Evolutionary conservation across 371 early-diverging fungal genomes (phyloP).

Genomic region (Haplosporangium sp.): DNA sequence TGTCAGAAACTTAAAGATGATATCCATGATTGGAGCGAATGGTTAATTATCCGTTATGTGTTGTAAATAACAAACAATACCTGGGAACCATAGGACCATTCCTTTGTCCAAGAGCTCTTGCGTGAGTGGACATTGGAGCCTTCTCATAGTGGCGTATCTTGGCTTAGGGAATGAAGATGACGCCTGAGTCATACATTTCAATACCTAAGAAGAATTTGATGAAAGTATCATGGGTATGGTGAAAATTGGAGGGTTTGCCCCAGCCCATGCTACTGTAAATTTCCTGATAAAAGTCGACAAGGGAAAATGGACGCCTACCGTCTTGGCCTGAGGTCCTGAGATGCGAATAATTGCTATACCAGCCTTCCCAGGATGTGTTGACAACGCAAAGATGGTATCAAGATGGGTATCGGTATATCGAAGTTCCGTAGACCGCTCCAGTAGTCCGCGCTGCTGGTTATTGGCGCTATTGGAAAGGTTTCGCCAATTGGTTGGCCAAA

Average conservation of each 20-base stretch:
- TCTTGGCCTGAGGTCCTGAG: constrained; percentile 70
- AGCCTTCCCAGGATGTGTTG: constrained; percentile 81
- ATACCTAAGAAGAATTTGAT: constrained; percentile 17
- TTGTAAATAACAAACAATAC: constrained; percentile 19
- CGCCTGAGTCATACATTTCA: constrained; percentile 34
- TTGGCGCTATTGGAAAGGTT: background rate
- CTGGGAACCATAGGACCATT: constrained; percentile 75
- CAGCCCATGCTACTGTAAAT: background rate
- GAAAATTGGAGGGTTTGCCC: background rate
- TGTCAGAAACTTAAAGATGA: constrained; percentile 2
- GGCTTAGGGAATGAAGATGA: constrained; percentile 50
- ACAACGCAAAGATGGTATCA: constrained; percentile 82
- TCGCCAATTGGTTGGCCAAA: background rate
- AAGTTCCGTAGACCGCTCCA: constrained; percentile 13
- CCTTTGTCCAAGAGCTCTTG: constrained; percentile 68
- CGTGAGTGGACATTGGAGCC: constrained; percentile 63
- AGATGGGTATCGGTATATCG: constrained; percentile 46
- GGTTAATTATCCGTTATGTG: no score
- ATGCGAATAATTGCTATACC: constrained; percentile 85
- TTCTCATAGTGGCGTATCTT: constrained; percentile 63
- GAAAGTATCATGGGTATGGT: background rate
- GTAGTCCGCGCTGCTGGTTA: background rate
- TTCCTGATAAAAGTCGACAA: background rate
- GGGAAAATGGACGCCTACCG: constrained; percentile 50
- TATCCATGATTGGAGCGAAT: background rate